A percentile compares a stretch with the other conserved stretches of the same genome.
These are phyloP conservation scores for Malus sieversii DNA, from an alignment of 306 rosid genomes.

Conservation along the genomic window DNA sequence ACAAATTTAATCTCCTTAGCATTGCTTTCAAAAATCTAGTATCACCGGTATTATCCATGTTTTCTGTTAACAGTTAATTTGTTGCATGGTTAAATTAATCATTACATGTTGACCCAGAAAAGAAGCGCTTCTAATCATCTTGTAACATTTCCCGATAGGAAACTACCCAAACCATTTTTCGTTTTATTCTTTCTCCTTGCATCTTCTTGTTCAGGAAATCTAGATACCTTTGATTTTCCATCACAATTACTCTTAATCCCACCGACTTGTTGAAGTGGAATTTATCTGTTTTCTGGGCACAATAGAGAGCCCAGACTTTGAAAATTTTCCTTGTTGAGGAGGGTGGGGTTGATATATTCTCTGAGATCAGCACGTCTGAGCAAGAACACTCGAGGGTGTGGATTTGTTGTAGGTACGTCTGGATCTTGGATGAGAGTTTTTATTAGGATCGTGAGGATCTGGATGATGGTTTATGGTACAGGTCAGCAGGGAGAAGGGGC, in stretches of 20 bases:
- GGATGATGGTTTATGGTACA: conserved; percentile 10
- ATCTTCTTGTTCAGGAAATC: conserved; percentile 8
- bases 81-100: too few species aligned
- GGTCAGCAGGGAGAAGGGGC: background rate
- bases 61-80: too few species aligned
- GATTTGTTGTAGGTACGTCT: too few species aligned
- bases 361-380: background rate
- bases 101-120: too few species aligned
- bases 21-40: too few species aligned
- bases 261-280: background rate
- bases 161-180: background rate
- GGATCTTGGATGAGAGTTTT: background rate
- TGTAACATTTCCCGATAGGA: too few species aligned
- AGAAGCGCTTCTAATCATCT: too few species aligned
- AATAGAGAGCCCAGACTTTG: background rate
- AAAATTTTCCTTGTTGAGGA: background rate
- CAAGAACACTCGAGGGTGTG: background rate
- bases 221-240: background rate
- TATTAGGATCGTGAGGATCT: conserved; percentile 1
- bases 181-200: background rate
- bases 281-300: too few species aligned
- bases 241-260: conserved; percentile 7
- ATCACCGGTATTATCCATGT: fast-evolving
- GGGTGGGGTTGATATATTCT: background rate
- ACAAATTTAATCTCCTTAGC: too few species aligned